A percentile compares a stretch with the other conserved stretches of the same genome.
Evolutionary conservation across 2,329 filamentous ascomycete genomes (phyloP).

Genomic region (Aspergillus latus): DNA sequence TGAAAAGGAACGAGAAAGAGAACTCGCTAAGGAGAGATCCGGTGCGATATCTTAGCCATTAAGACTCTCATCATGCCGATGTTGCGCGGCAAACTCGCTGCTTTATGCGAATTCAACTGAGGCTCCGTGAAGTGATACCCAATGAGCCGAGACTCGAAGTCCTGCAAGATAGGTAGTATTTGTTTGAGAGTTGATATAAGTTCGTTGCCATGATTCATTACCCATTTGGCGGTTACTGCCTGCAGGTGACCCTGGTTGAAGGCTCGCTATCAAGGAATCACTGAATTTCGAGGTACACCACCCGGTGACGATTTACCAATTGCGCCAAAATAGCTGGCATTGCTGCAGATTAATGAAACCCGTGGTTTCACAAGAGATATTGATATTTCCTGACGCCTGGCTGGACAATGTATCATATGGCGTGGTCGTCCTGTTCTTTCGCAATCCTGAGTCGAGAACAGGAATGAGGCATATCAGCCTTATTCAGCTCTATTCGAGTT

Average conservation of each 20-base stretch:
- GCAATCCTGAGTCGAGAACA: not conserved
- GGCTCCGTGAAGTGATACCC: not conserved
- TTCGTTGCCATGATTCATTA: not conserved
- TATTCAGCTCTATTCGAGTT: not conserved
- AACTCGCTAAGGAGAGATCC: not conserved
- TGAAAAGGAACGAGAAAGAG: no score
- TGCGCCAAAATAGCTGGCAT: not conserved
- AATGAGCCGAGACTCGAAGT: not conserved
- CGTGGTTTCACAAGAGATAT: not conserved
- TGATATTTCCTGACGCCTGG: not conserved
- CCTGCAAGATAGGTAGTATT: not conserved
- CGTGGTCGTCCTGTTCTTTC: not conserved
- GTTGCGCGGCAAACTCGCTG: not conserved
- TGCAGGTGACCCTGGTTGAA: not conserved
- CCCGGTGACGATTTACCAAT: not conserved
- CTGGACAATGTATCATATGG: not conserved
- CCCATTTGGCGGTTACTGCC: not conserved
- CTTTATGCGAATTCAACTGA: not conserved
- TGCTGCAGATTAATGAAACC: not conserved
- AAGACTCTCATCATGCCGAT: not conserved
- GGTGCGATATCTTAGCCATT: no score
- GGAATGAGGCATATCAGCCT: not conserved
- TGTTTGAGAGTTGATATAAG: not conserved
- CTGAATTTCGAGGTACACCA: not conserved
- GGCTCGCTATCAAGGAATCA: not conserved